Evolutionary conservation across 139 green algal genomes (phyloP), one percentile per base, ranked within the genome.

Genomic region (Axilococcus clingmanii): DNA sequence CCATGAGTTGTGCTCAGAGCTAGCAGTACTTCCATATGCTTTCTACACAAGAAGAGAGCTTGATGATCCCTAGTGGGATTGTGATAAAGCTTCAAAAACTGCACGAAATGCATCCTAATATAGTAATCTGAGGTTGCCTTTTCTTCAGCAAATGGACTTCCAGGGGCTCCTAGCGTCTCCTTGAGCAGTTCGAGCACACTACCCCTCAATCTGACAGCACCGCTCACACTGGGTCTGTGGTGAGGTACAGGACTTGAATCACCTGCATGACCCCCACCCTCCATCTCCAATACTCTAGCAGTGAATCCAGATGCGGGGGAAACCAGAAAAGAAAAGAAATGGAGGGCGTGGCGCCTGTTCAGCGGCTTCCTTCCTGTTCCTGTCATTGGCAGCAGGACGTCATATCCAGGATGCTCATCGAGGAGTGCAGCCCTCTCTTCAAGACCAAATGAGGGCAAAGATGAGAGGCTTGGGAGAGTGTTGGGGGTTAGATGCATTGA

Each of bases 1-100:
- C n/a, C n/a, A n/a, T n/a, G n/a, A n/a, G n/a, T n/a, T n/a, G n/a
- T n/a, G n/a, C n/a, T n/a, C n/a, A 78, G 44, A 30, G 55, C 59
- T 23, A 44, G 38, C 27, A 78, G 47, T 25, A 63, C 48, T 12
- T 27, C 31, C 51, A 77, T 34, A 52, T 76, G 68, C 24, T 50
- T 40, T 35, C 51, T 43, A 31, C 55, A 68, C 16, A 76, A 57
- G 28, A 61, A 55, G 3, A 56, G 49, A 8, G 61, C 62, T 34
- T 66, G 52, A 53, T 72, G 62, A 34, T 68, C 60, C 15, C 51
- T 50, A 5, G 38, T 28, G 8, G 57, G 58, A 52, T 55, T 63
- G 59, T 74, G 40, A 57, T 76, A 76, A 6, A 77, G 42, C 38
- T 68, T 67, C 3, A 71, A 50, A 47, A 77, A 74, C 23, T 59